Base-by-base conservation (phyloP, 176 grass and related monocot genomes). In the maize (Zea mays) region DNA sequence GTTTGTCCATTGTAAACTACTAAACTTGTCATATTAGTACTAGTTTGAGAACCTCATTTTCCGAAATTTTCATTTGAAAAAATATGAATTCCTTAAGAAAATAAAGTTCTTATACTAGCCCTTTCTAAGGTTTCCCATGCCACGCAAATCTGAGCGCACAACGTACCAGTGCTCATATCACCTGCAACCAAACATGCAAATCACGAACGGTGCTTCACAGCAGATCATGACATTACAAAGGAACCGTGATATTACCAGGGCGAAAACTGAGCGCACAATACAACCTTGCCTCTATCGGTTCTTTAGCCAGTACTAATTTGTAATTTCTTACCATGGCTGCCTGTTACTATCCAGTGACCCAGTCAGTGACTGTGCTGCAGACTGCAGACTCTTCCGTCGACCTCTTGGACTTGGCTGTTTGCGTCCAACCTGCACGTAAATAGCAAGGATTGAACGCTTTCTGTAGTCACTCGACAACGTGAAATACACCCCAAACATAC, bases 381-480 rank as follows among this genome's bases (percentile, higher is more conserved):
- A 39, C 38, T 71, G 47, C 5, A 3, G 20, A 44, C 15, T 20
- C 62, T 55, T 39, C 49, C 73, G 13, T 35, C 46, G 8, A 46
- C 63, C 65, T 71, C 11, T 64, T 82, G 63, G 12, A 17, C 63
- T 82, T 65, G 27, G 60, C 42, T 5, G 52, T 69, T 81, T 44
- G 35, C 35, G 6, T 67, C 41, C n/a, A 48, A 60, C 62, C 10
- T 71, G 71, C 35, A 64, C 15, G 52, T 15, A 78, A 43, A n/a
- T 71, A 36, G 69, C 65, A 62, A 60, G 64, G 52, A 19, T 14
- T 64, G 46, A 65, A 21, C 58, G 21, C 3, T 12, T 49, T 49
- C 12, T 64, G 45, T 69, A 10, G 50, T 36, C 61, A 35, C 33
- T 76, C 19, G 33, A 10, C 75, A 40, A 49, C 68, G 14, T 83